Evolutionary conservation across 208 protist genomes (phyloP).

Genomic region (Pavlovales sp.): DNA sequence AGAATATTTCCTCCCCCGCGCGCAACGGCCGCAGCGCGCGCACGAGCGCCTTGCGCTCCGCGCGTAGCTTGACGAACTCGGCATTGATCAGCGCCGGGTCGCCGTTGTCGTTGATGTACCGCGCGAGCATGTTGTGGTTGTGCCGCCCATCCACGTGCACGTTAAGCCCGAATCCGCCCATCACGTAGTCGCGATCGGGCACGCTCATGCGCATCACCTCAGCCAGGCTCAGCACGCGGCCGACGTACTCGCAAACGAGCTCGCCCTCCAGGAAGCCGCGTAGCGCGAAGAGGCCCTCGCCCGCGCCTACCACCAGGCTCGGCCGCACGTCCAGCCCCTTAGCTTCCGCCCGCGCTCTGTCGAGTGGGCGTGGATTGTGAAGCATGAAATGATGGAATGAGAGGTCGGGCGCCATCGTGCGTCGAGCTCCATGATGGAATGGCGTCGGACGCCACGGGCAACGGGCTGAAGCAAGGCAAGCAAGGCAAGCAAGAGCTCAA

Average conservation of each 20-base stretch:
- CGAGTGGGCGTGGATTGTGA: too few species aligned
- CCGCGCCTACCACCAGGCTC: background rate
- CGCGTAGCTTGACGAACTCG: background rate
- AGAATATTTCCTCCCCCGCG: constrained; percentile 41
- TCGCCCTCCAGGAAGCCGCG: background rate
- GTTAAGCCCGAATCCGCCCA: constrained; percentile 47
- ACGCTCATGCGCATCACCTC: background rate
- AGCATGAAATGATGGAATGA: too few species aligned
- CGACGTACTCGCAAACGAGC: constrained; percentile 27
- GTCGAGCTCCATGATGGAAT: too few species aligned
- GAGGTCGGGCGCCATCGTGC: too few species aligned
- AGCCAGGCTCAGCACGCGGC: constrained; percentile 3
- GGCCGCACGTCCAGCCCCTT: constrained; percentile 2
- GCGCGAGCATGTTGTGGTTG: background rate
- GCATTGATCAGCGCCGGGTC: background rate
- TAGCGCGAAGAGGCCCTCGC: background rate
- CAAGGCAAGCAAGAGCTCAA: too few species aligned
- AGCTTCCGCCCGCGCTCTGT: too few species aligned
- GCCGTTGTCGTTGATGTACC: constrained; percentile 46
- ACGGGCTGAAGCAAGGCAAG: too few species aligned
- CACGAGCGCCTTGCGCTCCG: background rate
- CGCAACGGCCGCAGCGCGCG: background rate
- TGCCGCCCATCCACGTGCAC: constrained; percentile 35
- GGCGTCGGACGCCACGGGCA: too few species aligned
- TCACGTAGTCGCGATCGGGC: constrained; percentile 42